Evolutionary conservation across 148 eudicot genomes (phyloP), one percentile per base, ranked within the genome.

Genomic region (Drosera capensis): DNA sequence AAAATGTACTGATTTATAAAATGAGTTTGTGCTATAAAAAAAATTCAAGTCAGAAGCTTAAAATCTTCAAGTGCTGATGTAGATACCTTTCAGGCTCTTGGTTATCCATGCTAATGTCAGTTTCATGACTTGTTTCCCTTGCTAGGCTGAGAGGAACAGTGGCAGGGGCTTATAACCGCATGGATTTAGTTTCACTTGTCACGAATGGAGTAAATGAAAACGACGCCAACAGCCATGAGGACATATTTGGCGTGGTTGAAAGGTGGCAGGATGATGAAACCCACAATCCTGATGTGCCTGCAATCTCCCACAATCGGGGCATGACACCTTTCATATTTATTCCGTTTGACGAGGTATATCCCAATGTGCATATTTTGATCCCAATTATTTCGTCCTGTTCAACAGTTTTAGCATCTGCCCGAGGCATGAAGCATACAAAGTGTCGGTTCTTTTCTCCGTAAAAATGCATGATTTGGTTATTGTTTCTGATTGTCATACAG

Each of bases 271-370:
- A 88, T 31, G 84, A 84, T 36, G 97, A 88, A 59, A 78, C 92
- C 13, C 97, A 88, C 64, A 77, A 85, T 48, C 82, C 94, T 43
- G 92, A 88, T 52, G 97, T 83, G 58, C 97, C 97, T 5, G 97
- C 97, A 57, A 63, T 81, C 49, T 68, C 92, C 3, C 97, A 84
- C 62, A 73, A 46, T 23, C 71, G 94, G 70, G 97, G 97, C 42
- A 52, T 83, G 29, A 72, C 81, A 17, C 77, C 97, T 49, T 88
- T 88, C 53, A 84, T 88, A 48, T 88, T 88, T 64, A 78, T 88
- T 55, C 84, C 94, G 15, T 80, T 80, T 51, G 94, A 88, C 50
- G 97, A 88, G 79, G 97, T 88, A 69, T 13, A 5, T 11, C n/a
- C 38, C n/a, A 28, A 0, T 6, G 11, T 34, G 3, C n/a, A 11